A percentile compares a stretch with the other conserved stretches of the same genome.
Evolutionary conservation across 345 rosid genomes (phyloP).

Genomic region (Cardamine resedifolia): DNA sequence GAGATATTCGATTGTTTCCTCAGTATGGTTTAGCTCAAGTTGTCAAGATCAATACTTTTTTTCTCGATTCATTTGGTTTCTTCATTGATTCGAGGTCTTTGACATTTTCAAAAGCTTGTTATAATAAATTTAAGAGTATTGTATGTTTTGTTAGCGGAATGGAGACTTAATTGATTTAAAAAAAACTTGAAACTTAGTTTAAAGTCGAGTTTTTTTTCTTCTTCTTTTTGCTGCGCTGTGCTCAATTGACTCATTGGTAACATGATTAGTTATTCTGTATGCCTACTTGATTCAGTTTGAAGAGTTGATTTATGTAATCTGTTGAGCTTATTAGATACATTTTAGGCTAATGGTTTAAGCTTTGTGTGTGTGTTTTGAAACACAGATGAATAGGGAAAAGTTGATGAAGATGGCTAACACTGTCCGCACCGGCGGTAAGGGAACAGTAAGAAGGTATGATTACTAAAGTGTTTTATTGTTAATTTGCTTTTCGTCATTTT

Average conservation of each 20-base stretch:
- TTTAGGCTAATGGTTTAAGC: neutral
- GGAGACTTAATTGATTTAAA: neutral
- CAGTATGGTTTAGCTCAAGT: neutral
- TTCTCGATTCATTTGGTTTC: slow-evolving; percentile 1
- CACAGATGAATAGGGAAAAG: slow-evolving; percentile 85
- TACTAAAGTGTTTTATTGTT: neutral
- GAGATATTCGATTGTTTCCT: neutral
- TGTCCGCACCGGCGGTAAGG: slow-evolving; percentile 98
- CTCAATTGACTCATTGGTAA: neutral
- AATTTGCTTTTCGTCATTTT: neutral
- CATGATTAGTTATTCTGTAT: neutral
- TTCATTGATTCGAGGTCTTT: neutral
- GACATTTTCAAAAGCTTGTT: neutral
- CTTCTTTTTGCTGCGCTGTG: neutral
- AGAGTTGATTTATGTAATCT: neutral
- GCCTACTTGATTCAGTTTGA: neutral
- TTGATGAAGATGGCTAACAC: slow-evolving; percentile 94
- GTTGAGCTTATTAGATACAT: neutral
- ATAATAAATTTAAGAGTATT: neutral
- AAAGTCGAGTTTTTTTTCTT: neutral
- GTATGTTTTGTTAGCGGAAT: neutral
- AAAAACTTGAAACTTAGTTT: slow-evolving; percentile 12
- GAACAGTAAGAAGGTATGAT: slow-evolving; percentile 80
- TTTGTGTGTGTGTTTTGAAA: neutral
- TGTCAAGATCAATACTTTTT: neutral